A percentile compares a stretch with the other conserved stretches of the same genome.
Evolutionary conservation across 1,139 yeast species (phyloP).

Genomic region (Taiozyma onychis): DNA sequence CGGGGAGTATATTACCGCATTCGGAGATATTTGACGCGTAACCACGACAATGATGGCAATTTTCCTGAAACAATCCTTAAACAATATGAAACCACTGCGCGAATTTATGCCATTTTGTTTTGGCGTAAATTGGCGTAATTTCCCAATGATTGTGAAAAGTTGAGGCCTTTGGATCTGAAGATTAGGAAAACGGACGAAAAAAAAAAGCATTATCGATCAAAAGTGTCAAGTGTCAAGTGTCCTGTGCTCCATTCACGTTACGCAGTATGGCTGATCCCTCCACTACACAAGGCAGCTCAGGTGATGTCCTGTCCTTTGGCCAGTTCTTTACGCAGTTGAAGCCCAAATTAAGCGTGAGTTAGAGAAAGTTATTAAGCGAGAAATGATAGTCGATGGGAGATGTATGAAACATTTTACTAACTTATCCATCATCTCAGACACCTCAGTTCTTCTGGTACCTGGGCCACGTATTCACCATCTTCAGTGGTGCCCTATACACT

Average conservation of each 20-base stretch:
- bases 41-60: neutral
- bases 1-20: neutral
- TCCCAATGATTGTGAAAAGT: neutral
- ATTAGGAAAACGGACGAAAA: neutral
- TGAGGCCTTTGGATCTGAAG: neutral
- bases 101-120: neutral
- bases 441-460: slow-evolving; percentile 34
- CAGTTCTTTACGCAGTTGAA: slow-evolving; percentile 4
- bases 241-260: neutral
- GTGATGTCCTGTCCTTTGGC: slow-evolving; percentile 1
- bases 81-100: neutral
- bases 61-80: neutral
- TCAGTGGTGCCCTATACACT: slow-evolving; percentile 48
- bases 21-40: neutral
- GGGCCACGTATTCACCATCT: slow-evolving; percentile 68
- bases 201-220: neutral
- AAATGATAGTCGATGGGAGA: neutral
- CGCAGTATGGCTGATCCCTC: slow-evolving; percentile 6
- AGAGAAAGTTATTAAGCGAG: neutral
- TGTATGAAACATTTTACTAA: neutral
- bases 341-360: slow-evolving; percentile 7
- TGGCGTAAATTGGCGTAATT: neutral
- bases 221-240: no score
- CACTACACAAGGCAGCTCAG: neutral
- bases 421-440: slow-evolving; percentile 14